Percentiles rank a stretch among this genome's conserved stretches.
These are phyloP conservation scores for Lepraria neglecta DNA, from an alignment of 495 filamentous ascomycete species.

Conservation along the genomic window DNA sequence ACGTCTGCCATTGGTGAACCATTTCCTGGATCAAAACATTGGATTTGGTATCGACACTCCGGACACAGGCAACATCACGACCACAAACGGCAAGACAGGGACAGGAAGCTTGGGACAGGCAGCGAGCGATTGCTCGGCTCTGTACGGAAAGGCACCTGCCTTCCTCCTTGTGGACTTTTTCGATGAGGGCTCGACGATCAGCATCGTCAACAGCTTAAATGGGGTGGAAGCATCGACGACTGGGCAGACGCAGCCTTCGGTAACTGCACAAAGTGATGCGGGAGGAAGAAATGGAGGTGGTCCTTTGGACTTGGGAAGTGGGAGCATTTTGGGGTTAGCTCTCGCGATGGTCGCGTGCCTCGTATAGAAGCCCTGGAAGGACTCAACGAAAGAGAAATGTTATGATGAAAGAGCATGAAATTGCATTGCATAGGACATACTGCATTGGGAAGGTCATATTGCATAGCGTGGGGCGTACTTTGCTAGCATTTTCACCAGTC, in stretches of 20 bases:
- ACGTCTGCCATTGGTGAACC: slow-evolving; percentile 61
- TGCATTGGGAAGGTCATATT: slow-evolving; percentile 8
- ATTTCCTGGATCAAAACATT: slow-evolving; percentile 56
- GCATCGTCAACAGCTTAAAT: slow-evolving; percentile 59
- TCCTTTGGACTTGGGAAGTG: neutral
- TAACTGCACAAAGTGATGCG: neutral
- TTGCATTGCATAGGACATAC: slow-evolving; percentile 1
- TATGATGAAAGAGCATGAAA: neutral
- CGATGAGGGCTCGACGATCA: slow-evolving; percentile 55
- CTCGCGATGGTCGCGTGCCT: neutral
- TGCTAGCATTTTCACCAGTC: slow-evolving; percentile 11
- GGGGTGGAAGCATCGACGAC: slow-evolving; percentile 43
- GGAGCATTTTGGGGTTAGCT: neutral
- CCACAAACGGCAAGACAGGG: slow-evolving; percentile 52
- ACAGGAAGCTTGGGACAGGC: slow-evolving; percentile 57
- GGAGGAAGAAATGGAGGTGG: neutral
- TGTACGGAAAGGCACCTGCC: slow-evolving; percentile 53
- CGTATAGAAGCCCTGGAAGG: neutral
- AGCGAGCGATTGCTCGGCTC: slow-evolving; percentile 46
- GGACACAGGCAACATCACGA: slow-evolving; percentile 50
- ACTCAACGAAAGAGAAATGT: neutral
- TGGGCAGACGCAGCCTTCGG: slow-evolving; percentile 32
- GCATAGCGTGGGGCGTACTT: slow-evolving; percentile 19
- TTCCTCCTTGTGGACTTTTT: slow-evolving; percentile 75
- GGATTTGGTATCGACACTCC: slow-evolving; percentile 52